Evolutionary conservation across 306 rosid genomes (phyloP).

Genomic region (Fagus crenata): DNA sequence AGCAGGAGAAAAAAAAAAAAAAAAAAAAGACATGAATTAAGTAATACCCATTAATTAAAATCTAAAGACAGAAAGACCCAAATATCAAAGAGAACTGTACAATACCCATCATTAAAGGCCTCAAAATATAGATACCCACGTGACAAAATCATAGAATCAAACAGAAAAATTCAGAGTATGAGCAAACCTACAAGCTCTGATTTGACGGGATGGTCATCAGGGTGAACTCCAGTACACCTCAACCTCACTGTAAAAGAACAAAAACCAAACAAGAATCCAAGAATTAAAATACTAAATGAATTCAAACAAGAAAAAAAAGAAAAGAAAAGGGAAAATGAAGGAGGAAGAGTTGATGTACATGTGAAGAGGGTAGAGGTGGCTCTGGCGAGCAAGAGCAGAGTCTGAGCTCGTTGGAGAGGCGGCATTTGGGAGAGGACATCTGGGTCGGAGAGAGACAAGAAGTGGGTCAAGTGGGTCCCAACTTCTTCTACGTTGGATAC

Average conservation of each 20-base stretch:
- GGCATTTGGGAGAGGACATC: conserved; percentile 59
- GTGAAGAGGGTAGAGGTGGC: conserved; percentile 65
- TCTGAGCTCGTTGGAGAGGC: conserved; percentile 82
- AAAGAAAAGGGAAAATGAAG: neutral
- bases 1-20: neutral
- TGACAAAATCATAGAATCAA: neutral
- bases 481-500: conserved; percentile 50
- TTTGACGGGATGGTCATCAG: conserved; percentile 70
- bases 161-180: conserved; percentile 24
- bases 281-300: neutral
- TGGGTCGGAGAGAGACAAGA: conserved; percentile 64
- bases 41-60: neutral
- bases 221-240: conserved; percentile 73
- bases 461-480: conserved; percentile 42
- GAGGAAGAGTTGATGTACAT: conserved; percentile 32
- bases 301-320: neutral
- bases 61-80: neutral
- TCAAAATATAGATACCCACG: conserved; percentile 8
- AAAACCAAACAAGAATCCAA: conserved; percentile 6
- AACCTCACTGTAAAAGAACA: conserved; percentile 63
- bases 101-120: neutral
- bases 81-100: neutral
- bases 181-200: conserved; percentile 74
- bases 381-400: conserved; percentile 62
- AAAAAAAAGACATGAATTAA: neutral